Conservation (phyloP, 2,329 filamentous ascomycete genomes). For the Scedosporium boydii region DNA sequence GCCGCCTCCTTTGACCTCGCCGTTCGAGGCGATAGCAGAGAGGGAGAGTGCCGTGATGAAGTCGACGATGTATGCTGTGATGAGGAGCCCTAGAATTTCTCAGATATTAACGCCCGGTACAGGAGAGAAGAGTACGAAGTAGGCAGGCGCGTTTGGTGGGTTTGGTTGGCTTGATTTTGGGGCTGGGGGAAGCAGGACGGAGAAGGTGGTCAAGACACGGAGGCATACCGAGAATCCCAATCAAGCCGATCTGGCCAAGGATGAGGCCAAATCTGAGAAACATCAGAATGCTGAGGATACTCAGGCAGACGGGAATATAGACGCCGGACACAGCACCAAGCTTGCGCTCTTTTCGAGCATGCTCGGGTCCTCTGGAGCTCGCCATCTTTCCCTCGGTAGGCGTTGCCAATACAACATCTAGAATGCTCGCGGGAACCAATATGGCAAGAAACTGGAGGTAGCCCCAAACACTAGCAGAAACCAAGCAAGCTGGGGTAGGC, state of each 20-base stretch:
- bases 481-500: neutral
- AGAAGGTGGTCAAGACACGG: neutral
- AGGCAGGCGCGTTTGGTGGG: too few relatives aligned
- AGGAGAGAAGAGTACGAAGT: too few relatives aligned
- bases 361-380: neutral
- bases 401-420: neutral
- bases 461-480: too few relatives aligned
- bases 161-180: neutral
- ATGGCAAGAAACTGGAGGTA: neutral
- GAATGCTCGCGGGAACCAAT: neutral
- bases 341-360: constrained; percentile 8
- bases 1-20: constrained; percentile 77
- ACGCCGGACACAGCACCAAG: constrained; percentile 70
- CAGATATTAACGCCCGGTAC: too few relatives aligned
- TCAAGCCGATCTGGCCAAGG: constrained; percentile 66
- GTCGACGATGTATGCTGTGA: constrained; percentile 70
- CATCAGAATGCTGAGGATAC: constrained; percentile 86
- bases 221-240: constrained; percentile 68
- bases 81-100: constrained; percentile 49
- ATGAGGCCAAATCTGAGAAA: constrained; percentile 83
- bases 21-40: constrained; percentile 83
- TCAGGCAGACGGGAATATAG: constrained; percentile 81
- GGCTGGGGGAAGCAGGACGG: neutral
- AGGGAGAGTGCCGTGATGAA: constrained; percentile 79
- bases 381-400: neutral